phyloP scores from a whole-genome alignment of 2,329 filamentous ascomycete genomes.

The Amesomyces nigricolor region DNA sequence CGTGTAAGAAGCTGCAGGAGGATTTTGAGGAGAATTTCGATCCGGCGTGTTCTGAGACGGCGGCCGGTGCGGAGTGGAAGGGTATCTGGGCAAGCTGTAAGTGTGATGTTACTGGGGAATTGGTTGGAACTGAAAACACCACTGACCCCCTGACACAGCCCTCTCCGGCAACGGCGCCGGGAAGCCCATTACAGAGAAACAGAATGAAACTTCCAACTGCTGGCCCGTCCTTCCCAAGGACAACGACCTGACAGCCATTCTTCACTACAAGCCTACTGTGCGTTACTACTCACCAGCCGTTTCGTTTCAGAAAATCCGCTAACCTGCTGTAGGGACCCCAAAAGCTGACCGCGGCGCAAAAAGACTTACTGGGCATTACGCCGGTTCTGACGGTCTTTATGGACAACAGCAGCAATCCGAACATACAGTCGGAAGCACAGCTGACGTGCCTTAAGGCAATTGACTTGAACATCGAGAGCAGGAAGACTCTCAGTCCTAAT shows the following conservation, averaged over 20 bases:
- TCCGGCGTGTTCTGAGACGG: neutral
- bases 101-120: neutral
- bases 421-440: neutral
- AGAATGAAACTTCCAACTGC: slow-evolving; percentile 9
- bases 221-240: slow-evolving; percentile 13
- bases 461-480: slow-evolving; percentile 1
- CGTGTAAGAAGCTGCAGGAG: slow-evolving; percentile 10
- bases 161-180: neutral
- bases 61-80: neutral
- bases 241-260: slow-evolving; percentile 3
- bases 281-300: neutral
- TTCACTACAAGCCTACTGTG: neutral
- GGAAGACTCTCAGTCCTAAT: too few relatives aligned
- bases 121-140: too few relatives aligned
- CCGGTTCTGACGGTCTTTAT: slow-evolving; percentile 12
- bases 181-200: slow-evolving; percentile 1
- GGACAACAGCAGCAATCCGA: neutral
- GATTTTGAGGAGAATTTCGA: slow-evolving; percentile 9
- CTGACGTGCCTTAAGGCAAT: slow-evolving; percentile 7
- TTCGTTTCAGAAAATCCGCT: too few relatives aligned
- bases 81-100: neutral
- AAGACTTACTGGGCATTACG: slow-evolving; percentile 8
- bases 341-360: neutral
- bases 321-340: neutral
- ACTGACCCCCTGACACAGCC: neutral